Percentiles rank a stretch among this genome's conserved stretches.
Conservation (phyloP, 306 rosid species). For the Delonix regia region DNA sequence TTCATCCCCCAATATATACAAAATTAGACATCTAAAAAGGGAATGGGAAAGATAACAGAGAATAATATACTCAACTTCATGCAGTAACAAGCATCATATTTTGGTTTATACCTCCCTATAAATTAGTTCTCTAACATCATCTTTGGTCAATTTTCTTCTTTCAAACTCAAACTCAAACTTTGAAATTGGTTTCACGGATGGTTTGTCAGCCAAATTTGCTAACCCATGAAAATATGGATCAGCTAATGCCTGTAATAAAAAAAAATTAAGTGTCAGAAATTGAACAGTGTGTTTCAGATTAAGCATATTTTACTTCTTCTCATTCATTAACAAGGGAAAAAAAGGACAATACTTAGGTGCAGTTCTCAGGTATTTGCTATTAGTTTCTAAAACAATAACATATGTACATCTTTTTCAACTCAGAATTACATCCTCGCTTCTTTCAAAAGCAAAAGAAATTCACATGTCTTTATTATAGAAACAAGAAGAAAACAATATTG, state of each 20-base stretch:
- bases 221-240: slow-evolving; percentile 63
- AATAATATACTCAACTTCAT: not conserved
- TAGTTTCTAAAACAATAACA: not conserved
- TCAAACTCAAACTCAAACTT: slow-evolving; percentile 72
- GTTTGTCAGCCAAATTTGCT: slow-evolving; percentile 58
- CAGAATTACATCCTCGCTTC: not conserved
- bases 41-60: slow-evolving; percentile 8
- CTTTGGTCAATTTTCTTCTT: slow-evolving; percentile 56
- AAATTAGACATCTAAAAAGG: not conserved
- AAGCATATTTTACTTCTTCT: not conserved
- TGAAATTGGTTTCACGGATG: slow-evolving; percentile 60
- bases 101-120: slow-evolving; percentile 61
- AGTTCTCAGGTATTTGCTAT: not conserved
- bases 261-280: slow-evolving; percentile 23
- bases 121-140: slow-evolving; percentile 62
- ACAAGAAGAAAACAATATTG: not conserved
- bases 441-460: not conserved
- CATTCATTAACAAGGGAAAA: not conserved
- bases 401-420: not conserved
- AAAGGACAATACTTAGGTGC: not conserved
- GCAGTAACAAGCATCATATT: slow-evolving; percentile 18
- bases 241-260: slow-evolving; percentile 57
- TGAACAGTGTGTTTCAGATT: not conserved
- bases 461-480: not conserved
- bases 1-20: slow-evolving; percentile 26